A percentile compares a stretch with the other conserved stretches of the same genome.
phyloP scores from a whole-genome alignment of 2,329 filamentous ascomycete genomes.

The Botrytis hyacinthi region DNA sequence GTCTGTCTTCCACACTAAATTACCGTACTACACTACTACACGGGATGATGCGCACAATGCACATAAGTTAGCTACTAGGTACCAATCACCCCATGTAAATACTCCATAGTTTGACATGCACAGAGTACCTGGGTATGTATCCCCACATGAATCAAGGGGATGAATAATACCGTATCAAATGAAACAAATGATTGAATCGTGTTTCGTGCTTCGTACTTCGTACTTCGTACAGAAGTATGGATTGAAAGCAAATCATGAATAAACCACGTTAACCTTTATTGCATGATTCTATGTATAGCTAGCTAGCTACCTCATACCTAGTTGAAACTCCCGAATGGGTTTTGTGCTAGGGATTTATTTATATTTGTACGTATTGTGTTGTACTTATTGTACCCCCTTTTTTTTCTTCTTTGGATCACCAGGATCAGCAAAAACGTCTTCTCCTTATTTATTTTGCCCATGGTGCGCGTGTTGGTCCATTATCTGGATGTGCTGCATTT shows the following conservation, averaged over 20 bases:
- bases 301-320: background rate
- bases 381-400: background rate
- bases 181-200: background rate
- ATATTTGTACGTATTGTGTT: background rate
- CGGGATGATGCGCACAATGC: background rate
- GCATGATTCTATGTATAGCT: background rate
- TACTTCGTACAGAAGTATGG: too few relatives aligned
- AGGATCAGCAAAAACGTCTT: background rate
- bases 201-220: too few relatives aligned
- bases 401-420: background rate
- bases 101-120: background rate
- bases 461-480: slow-evolving; percentile 41
- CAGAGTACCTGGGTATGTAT: background rate
- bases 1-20: too few relatives aligned
- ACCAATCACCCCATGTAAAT: background rate
- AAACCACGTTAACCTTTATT: background rate
- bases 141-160: background rate
- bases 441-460: slow-evolving; percentile 35
- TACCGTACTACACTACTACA: background rate
- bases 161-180: background rate
- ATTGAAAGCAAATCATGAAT: background rate
- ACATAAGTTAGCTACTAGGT: too few relatives aligned
- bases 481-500: slow-evolving; percentile 6
- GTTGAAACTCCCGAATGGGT: background rate
- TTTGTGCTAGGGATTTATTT: background rate